These are phyloP conservation scores for Helminthosporium solani DNA, from an alignment of 2,329 filamentous ascomycete genomes.

Conservation along the genomic window DNA sequence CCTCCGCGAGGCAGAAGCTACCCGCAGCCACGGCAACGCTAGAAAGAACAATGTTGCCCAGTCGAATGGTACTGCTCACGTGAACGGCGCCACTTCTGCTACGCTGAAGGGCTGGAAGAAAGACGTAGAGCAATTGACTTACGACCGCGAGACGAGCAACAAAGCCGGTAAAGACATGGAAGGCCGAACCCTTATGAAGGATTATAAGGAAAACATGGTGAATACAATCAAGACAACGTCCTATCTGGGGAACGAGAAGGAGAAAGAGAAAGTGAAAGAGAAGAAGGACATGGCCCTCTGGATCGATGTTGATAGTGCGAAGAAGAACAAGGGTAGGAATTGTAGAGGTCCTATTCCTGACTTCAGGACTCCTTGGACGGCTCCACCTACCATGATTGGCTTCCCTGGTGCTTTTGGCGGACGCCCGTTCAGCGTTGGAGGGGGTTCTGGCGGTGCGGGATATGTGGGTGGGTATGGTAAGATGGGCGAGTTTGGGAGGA, in stretches of 20 bases:
- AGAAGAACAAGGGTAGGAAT: constrained; percentile 3
- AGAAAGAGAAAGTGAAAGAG: not conserved
- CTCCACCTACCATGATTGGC: not conserved
- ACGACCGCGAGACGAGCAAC: not conserved
- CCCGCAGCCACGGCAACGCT: too few relatives aligned
- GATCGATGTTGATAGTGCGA: constrained; percentile 1
- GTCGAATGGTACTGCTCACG: too few relatives aligned
- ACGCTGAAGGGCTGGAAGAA: too few relatives aligned
- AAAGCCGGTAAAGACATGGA: not conserved
- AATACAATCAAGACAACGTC: too few relatives aligned
- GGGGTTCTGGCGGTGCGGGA: not conserved
- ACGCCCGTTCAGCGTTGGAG: too few relatives aligned
- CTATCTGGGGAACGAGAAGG: not conserved
- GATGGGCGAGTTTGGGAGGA: not conserved
- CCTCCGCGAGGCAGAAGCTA: not conserved
- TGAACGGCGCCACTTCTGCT: too few relatives aligned
- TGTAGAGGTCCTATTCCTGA: not conserved
- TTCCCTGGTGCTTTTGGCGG: too few relatives aligned
- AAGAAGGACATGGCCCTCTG: constrained; percentile 1
- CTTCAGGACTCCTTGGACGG: not conserved
- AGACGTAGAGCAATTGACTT: not conserved
- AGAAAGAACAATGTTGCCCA: too few relatives aligned
- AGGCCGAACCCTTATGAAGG: not conserved
- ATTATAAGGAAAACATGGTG: not conserved
- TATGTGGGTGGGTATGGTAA: not conserved